Conservation (phyloP, 805 yeast genomes). For the Spathaspora girioi region DNA sequence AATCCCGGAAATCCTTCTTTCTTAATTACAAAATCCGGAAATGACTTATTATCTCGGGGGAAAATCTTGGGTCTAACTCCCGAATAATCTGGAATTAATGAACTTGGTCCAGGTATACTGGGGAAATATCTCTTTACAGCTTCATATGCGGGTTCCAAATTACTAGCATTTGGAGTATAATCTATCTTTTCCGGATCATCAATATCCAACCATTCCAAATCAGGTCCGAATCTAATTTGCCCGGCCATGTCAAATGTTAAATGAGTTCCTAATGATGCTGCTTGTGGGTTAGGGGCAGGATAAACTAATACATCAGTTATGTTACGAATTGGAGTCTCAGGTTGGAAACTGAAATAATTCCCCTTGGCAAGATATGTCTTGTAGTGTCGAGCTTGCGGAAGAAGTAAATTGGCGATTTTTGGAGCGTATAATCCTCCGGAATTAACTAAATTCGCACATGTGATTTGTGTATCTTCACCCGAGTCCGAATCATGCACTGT, state of each 20-base stretch:
- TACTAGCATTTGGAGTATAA: conserved; percentile 45
- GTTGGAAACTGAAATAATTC: conserved; percentile 62
- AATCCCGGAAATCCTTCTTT: conserved; percentile 76
- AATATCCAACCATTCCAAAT: conserved; percentile 70
- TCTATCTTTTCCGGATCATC: conserved; percentile 32
- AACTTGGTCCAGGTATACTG: conserved; percentile 38
- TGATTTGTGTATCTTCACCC: conserved; percentile 35
- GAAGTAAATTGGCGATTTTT: conserved; percentile 60
- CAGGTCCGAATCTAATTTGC: conserved; percentile 82
- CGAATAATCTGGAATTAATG: conserved; percentile 63
- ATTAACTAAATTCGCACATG: conserved; percentile 61
- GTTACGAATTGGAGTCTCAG: conserved; percentile 37
- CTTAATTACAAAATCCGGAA: conserved; percentile 71
- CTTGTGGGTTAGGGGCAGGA: conserved; percentile 69
- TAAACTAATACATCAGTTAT: conserved; percentile 46
- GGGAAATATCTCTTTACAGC: conserved; percentile 68
- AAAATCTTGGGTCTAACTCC: conserved; percentile 82
- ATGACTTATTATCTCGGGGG: conserved; percentile 36
- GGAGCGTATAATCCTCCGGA: conserved; percentile 81
- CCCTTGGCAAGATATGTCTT: conserved; percentile 78
- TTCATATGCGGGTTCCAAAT: conserved; percentile 50
- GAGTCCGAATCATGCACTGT: conserved; percentile 23
- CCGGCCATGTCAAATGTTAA: conserved; percentile 81
- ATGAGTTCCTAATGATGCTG: conserved; percentile 84
- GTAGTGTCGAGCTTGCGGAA: conserved; percentile 59